A percentile compares a stretch with the other conserved stretches of the same genome.
These are phyloP conservation scores for Lodderomyces elongisporus DNA, from an alignment of 1,139 yeast species.

Conservation along the genomic window DNA sequence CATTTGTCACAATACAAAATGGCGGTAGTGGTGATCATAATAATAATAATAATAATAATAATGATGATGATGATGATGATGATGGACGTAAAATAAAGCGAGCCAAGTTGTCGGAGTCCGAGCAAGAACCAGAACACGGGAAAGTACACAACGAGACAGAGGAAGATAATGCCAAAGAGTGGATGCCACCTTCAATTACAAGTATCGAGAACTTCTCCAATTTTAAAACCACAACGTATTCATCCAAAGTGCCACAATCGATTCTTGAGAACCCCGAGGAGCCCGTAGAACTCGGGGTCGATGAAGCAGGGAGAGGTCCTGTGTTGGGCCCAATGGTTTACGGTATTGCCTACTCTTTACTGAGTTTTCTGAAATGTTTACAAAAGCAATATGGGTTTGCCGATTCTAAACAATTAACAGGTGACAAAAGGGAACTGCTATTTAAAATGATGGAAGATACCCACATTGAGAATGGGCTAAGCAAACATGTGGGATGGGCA, in stretches of 20 bases:
- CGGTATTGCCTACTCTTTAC: constrained; percentile 74
- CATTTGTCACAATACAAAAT: too few relatives aligned
- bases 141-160: neutral
- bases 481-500: constrained; percentile 76
- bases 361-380: constrained; percentile 44
- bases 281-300: constrained; percentile 71
- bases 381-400: constrained; percentile 73
- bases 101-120: too few relatives aligned
- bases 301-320: constrained; percentile 98
- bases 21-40: too few relatives aligned
- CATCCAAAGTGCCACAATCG: constrained; percentile 26
- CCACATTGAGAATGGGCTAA: constrained; percentile 25
- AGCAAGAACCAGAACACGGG: too few relatives aligned
- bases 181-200: constrained; percentile 30
- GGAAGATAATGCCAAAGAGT: constrained; percentile 1
- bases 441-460: constrained; percentile 53
- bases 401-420: constrained; percentile 85
- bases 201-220: constrained; percentile 19
- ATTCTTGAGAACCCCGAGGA: constrained; percentile 16
- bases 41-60: too few relatives aligned
- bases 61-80: too few relatives aligned
- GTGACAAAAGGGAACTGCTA: constrained; percentile 58
- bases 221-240: constrained; percentile 33
- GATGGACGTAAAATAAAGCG: too few relatives aligned
- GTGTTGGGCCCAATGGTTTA: constrained; percentile 97